Conservation (phyloP, 2,329 filamentous ascomycete genomes). For the Microcyclosporella mali region DNA sequence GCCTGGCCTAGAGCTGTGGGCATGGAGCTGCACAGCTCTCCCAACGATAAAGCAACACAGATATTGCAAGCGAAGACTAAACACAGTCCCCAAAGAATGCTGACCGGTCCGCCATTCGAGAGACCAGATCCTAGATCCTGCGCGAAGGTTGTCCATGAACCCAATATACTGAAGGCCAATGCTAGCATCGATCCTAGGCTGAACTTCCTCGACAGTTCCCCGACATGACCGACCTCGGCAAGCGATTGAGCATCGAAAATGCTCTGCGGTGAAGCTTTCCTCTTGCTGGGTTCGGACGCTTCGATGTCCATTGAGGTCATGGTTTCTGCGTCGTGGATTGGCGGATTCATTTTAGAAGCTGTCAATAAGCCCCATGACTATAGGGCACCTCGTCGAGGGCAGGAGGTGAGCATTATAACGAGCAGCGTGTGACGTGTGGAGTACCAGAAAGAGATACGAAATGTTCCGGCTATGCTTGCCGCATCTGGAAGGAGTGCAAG, state of each 20-base stretch:
- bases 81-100: constrained; percentile 51
- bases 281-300: constrained; percentile 2
- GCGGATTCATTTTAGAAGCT: no score
- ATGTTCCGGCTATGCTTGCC: no score
- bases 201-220: constrained; percentile 45
- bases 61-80: constrained; percentile 47
- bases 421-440: no score
- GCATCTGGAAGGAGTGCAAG: no score
- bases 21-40: constrained; percentile 54
- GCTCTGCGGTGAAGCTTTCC: constrained; percentile 8
- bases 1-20: constrained; percentile 56
- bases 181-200: constrained; percentile 52
- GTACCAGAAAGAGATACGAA: no score
- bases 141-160: constrained; percentile 54
- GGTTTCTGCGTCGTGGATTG: no score
- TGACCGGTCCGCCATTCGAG: constrained; percentile 49
- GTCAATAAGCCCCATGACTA: no score
- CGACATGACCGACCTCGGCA: constrained; percentile 39
- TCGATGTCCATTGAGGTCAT: constrained; percentile 9
- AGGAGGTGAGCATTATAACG: no score
- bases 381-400: no score
- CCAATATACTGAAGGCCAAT: constrained; percentile 52
- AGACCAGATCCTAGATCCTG: constrained; percentile 49
- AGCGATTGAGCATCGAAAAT: constrained; percentile 36
- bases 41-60: constrained; percentile 51